Evolutionary conservation across 169 alveolate species (phyloP).

Genomic region (Plasmodium fragile): DNA sequence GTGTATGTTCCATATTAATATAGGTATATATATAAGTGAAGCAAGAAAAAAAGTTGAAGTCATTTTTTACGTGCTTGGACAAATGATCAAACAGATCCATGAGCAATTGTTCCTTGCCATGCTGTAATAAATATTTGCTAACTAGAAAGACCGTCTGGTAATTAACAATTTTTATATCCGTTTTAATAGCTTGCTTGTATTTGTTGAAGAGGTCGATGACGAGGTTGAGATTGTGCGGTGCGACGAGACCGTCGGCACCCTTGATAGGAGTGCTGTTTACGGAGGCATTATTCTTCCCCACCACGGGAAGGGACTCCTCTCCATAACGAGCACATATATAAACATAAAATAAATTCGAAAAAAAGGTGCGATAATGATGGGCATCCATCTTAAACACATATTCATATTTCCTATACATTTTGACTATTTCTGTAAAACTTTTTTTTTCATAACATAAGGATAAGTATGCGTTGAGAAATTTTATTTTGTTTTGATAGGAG

Average conservation of each 20-base stretch:
- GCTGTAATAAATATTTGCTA: slow-evolving; percentile 43
- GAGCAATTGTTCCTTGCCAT: slow-evolving; percentile 8
- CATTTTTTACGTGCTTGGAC: slow-evolving; percentile 18
- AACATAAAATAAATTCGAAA: slow-evolving; percentile 47
- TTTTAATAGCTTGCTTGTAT: slow-evolving; percentile 24
- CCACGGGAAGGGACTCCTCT: not conserved
- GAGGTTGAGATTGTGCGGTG: not conserved
- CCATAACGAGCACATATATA: slow-evolving; percentile 25
- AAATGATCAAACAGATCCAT: slow-evolving; percentile 34
- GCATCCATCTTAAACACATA: slow-evolving; percentile 6
- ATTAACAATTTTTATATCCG: slow-evolving; percentile 20
- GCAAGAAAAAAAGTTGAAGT: slow-evolving; percentile 21
- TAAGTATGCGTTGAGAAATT: slow-evolving; percentile 45
- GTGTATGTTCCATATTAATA: slow-evolving; percentile 22
- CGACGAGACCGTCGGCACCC: not conserved
- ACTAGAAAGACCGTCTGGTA: slow-evolving; percentile 49
- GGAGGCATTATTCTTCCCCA: not conserved
- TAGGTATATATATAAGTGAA: slow-evolving; percentile 63
- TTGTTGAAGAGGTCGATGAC: slow-evolving; percentile 47
- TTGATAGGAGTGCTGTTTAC: not conserved
- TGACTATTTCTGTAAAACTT: slow-evolving; percentile 33
- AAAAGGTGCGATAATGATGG: slow-evolving; percentile 28
- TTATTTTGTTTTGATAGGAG: slow-evolving; percentile 33
- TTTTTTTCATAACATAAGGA: slow-evolving; percentile 58
- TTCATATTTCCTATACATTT: slow-evolving; percentile 33